A percentile compares a stretch with the other conserved stretches of the same genome.
These are phyloP conservation scores for Chondrus crispus DNA, from an alignment of 23 red algal species.

Conservation along the genomic window DNA sequence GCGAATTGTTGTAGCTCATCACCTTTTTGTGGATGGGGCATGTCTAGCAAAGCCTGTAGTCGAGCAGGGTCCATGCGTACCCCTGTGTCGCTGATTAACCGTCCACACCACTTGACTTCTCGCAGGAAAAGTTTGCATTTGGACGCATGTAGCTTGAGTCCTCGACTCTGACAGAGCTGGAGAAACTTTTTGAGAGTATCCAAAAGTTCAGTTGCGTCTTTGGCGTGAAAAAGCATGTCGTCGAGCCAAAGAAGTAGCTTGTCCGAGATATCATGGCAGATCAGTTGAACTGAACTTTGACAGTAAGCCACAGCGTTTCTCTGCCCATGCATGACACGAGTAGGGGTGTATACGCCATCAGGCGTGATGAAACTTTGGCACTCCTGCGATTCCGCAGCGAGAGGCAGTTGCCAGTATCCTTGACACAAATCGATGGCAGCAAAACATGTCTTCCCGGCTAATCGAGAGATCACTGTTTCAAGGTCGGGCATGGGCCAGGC, in stretches of 20 bases:
- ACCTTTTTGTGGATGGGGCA: background rate
- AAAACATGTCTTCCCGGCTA: background rate
- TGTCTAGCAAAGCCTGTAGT: background rate
- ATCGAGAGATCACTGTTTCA: background rate
- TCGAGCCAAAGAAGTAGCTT: conserved; percentile 15
- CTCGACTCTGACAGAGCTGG: background rate
- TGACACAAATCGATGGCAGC: background rate
- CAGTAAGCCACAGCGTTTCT: background rate
- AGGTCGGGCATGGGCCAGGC: background rate
- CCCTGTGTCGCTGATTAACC: background rate
- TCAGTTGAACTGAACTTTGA: background rate
- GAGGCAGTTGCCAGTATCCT: background rate
- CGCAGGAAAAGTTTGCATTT: background rate
- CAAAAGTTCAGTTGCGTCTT: background rate
- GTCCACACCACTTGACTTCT: background rate
- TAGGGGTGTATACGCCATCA: background rate
- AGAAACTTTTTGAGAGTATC: background rate
- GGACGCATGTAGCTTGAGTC: background rate
- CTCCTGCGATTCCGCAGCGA: background rate
- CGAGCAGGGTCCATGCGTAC: background rate
- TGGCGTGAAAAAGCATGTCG: conserved; percentile 1
- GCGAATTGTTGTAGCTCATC: background rate
- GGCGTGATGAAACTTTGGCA: conserved; percentile 13
- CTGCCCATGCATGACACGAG: background rate
- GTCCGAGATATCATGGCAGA: background rate